phyloP scores from a whole-genome alignment of 2,329 filamentous ascomycete genomes.

The Trematosphaeria pertusa region DNA sequence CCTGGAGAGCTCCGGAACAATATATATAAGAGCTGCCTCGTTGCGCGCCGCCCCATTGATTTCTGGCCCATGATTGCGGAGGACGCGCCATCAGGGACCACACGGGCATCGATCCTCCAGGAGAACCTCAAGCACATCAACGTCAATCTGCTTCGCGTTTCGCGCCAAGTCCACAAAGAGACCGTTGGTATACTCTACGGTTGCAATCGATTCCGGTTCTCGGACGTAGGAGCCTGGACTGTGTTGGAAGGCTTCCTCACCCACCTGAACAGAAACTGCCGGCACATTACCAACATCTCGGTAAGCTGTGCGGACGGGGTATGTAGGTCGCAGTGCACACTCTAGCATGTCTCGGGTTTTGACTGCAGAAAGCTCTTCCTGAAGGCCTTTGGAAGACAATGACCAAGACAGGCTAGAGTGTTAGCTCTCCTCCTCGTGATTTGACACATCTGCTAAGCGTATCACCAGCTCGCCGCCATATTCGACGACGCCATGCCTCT shows the following conservation, averaged over 20 bases:
- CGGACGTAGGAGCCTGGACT: constrained; percentile 6
- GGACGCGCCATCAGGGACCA: constrained; percentile 2
- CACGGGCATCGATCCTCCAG: not conserved
- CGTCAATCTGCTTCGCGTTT: constrained; percentile 10
- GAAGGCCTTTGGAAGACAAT: not conserved
- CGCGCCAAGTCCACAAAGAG: constrained; percentile 12
- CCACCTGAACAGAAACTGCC: constrained; percentile 11
- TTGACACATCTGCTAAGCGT: too few species aligned
- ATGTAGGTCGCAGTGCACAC: too few species aligned
- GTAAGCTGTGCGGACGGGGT: constrained; percentile 1
- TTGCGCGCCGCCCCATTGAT: constrained; percentile 8
- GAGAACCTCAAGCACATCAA: constrained; percentile 10
- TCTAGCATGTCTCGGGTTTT: too few species aligned
- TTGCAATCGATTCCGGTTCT: constrained; percentile 20
- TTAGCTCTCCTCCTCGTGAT: too few species aligned
- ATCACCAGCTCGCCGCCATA: too few species aligned
- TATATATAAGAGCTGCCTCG: constrained; percentile 11
- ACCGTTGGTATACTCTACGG: constrained; percentile 13
- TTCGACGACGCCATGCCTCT: too few species aligned
- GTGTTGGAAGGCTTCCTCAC: constrained; percentile 7
- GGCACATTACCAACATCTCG: constrained; percentile 12
- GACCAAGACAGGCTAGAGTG: too few species aligned
- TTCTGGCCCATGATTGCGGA: too few species aligned
- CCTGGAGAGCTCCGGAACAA: constrained; percentile 9
- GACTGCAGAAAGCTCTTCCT: too few species aligned